These are phyloP conservation scores for Pseudoturritis turrita DNA, from an alignment of 345 rosid species.

Conservation along the genomic window DNA sequence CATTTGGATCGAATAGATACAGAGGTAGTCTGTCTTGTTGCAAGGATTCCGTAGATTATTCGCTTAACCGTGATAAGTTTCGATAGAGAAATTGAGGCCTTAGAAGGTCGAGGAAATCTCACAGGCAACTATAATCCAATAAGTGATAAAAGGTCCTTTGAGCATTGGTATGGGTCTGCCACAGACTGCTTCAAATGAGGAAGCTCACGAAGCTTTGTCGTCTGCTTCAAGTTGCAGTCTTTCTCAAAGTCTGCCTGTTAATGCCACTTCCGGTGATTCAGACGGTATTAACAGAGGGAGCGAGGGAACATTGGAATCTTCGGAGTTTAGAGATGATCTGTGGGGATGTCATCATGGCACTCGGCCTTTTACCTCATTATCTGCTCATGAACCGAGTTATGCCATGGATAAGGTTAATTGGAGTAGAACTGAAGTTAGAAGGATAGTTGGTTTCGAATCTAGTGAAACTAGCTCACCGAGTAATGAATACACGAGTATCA, in stretches of 20 bases:
- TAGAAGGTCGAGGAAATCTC: not conserved
- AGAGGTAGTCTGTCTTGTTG: not conserved
- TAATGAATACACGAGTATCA: slow-evolving; percentile 29
- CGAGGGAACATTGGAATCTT: slow-evolving; percentile 32
- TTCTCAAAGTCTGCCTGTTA: slow-evolving; percentile 45
- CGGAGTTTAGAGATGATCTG: slow-evolving; percentile 37
- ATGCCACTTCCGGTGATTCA: slow-evolving; percentile 44
- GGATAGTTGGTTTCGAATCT: slow-evolving; percentile 74
- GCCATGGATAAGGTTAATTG: slow-evolving; percentile 33
- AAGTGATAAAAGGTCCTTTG: slow-evolving; percentile 1
- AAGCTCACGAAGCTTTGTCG: slow-evolving; percentile 38
- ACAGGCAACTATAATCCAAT: not conserved
- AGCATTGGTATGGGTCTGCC: slow-evolving; percentile 68
- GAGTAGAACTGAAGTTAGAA: slow-evolving; percentile 42
- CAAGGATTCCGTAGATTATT: not conserved
- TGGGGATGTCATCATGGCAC: slow-evolving; percentile 30
- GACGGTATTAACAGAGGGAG: slow-evolving; percentile 41
- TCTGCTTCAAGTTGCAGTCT: slow-evolving; percentile 37
- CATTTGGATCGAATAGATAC: not conserved
- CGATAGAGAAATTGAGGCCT: not conserved
- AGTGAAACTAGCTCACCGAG: slow-evolving; percentile 30
- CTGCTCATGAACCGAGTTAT: slow-evolving; percentile 34
- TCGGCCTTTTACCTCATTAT: slow-evolving; percentile 28
- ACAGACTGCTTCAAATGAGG: slow-evolving; percentile 46
- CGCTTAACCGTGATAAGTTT: not conserved